Base-by-base conservation (phyloP, 2,329 filamentous ascomycete species). In the Westerdykella ornata region DNA sequence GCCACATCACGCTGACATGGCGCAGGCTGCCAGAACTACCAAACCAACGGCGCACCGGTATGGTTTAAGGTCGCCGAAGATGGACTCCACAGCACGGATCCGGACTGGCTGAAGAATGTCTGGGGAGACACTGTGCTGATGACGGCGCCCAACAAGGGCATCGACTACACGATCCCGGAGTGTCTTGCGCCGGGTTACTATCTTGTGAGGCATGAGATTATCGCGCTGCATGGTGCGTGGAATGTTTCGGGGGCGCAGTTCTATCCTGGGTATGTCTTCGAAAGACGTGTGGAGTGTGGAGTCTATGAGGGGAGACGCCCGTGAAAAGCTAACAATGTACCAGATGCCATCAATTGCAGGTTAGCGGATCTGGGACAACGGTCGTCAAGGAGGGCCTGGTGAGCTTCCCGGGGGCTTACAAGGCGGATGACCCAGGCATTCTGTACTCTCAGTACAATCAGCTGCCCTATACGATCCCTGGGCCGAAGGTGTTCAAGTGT, bases 181-280 rank as follows among this genome's bases (percentile, higher is more conserved):
- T 77, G 72, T 60, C 65, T 79, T 30, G 63, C 69, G 33, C 60
- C 70, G 0, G 76, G 76, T 1, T 74, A 74, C 67, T 78, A 79
- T 59, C 72, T 79, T 41, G 74, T 79, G 17, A 73, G 76, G 37
- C 76, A 79, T 51, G 76, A 79, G 58, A 71, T 76, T 52, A 72
- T 78, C 45, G 76, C 75, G 3, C 67, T 79, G 38, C 75, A 78
- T 57, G 50, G 72, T 3, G 59, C 65, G 1, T 70, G 60, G 42
- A 34, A 56, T 4, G 76, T 76, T 50, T 74, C 74, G 0, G 76
- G 76, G 14, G 74, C 72, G 1, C 76, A 79, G 51, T 73, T 77
- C 58, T 79, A 79, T 52, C 75, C 76, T 0, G 73, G 73, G 30
- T 33, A 17, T 7, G 30, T 33, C 30, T 7, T 26, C 4, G 22